Evolutionary conservation across 495 filamentous ascomycete genomes (phyloP), one percentile per base, ranked within the genome.

Genomic region (Apiosordaria backusii): DNA sequence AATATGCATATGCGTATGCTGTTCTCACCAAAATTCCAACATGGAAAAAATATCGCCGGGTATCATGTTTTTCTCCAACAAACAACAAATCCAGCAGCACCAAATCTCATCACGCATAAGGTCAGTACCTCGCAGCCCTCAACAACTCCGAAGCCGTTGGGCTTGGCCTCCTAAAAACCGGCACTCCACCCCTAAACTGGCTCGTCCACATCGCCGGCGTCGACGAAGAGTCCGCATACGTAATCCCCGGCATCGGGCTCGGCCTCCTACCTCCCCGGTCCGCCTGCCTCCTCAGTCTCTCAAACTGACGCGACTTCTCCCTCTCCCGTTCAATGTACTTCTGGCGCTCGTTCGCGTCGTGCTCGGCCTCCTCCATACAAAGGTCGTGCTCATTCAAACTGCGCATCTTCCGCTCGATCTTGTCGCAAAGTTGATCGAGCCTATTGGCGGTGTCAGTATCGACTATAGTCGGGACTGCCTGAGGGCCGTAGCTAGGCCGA

Each of bases 281-380:
- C 1, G 77, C 80, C 60, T 80, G 77, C 21, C 70, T 68, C 24
- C 81, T 72, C n/a, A 62, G 74, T 50, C 66, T 23, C 65, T 82
- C 81, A 65, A 83, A 83, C 4, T 61, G 62, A 26, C 73, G 75
- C 59, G 76, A 79, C 21, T 73, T 78, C 35, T 78, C 74, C n/a
- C 75, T 62, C 73, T 83, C 81, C 13, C 69, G 58, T 1, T 75
- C 71, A 67, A 79, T 74, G n/a, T 62, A 69, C 26, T 19, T 63
- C 71, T 70, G 68, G 57, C 79, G 76, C 59, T 69, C 58, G 13
- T 79, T 73, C 6, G 70, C 65, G 19, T 80, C 79, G 23, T 73
- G 67, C 26, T 78, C 70, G 22, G 78, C 80, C 50, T 79, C 77
- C 50, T 74, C 76, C 60, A 72, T 66, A 64, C 66, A 71, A 18